Base-by-base conservation (phyloP, 352 stramenopile genomes). In the Elongisporangium senticosum region DNA sequence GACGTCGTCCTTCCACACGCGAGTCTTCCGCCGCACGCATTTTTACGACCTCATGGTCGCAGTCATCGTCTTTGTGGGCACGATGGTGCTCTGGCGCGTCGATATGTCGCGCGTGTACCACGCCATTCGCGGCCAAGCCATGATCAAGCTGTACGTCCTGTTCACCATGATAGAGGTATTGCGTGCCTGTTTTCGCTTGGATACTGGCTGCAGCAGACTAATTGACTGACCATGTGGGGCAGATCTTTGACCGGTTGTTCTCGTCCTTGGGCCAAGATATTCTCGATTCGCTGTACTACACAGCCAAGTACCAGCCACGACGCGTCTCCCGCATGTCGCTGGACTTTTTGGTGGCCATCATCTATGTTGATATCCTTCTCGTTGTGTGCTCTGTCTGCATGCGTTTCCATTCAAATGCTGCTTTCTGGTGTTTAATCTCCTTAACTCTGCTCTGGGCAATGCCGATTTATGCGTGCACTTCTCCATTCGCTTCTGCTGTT, bases 61-160 rank as follows among this genome's bases (percentile, higher is more conserved):
- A 2, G 70, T 90, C 1, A 95, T 96, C 20, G 71, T 98, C 33
- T 61, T 75, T 2, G 76, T 96, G 4, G 79, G 79, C n/a, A 91
- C 86, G 8, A 69, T 53, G 3, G 72, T 90, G 26, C 65, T 98
- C 11, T 78, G 77, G 51, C 78, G 87, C 6, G 89, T 99, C 20
- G 96, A 97, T 50, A 98, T 99, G 76, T 97, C 90, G 19, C 87
- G 95, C n/a, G 85, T 99, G 1, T 99, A 99, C 79, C 97, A 99
- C 75, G 97, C 94, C 63, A 99, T 99, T 67, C 82, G 96, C 17
- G 93, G 93, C n/a, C 95, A 98, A 67, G 90, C 90, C 15, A 98
- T 98, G 87, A 97, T 99, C 58, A 99, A 99, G 70, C 82, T 99
- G 4, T 99, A 99, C 71, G 94, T 99, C 47, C 68, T 99, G 24